Conservation (phyloP, 2,329 filamentous ascomycete genomes). For the Aspergillus ruber region DNA sequence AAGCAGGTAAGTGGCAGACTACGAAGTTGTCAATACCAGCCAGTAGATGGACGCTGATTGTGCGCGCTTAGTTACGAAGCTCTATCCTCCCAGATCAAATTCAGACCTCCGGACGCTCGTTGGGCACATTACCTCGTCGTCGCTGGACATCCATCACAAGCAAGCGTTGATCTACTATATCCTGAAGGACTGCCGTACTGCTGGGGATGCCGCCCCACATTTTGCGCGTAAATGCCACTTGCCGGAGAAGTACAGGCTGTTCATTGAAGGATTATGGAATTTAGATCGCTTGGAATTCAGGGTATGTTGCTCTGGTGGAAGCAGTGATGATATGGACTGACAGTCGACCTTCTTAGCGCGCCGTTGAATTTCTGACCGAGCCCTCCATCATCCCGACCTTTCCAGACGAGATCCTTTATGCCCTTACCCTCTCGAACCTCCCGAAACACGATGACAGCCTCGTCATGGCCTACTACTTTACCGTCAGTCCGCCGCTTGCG, state of each 20-base stretch:
- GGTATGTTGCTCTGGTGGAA: conserved; percentile 32
- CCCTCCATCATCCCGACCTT: conserved; percentile 76
- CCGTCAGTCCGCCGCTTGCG: conserved; percentile 66
- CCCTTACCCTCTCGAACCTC: conserved; percentile 56
- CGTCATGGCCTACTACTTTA: conserved; percentile 71
- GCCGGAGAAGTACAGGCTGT: conserved; percentile 68
- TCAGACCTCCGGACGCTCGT: conserved; percentile 63
- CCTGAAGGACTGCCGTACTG: conserved; percentile 63
- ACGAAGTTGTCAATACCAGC: neutral
- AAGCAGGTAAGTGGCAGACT: conserved; percentile 50
- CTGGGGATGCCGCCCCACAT: conserved; percentile 45
- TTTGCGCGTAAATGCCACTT: conserved; percentile 62
- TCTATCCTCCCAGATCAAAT: conserved; percentile 69
- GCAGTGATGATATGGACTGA: neutral
- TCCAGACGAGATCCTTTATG: conserved; percentile 70
- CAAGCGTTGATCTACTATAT: conserved; percentile 79
- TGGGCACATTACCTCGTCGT: conserved; percentile 59
- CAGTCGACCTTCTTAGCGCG: conserved; percentile 40
- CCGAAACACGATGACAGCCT: conserved; percentile 56
- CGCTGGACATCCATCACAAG: conserved; percentile 67
- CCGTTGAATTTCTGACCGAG: conserved; percentile 70
- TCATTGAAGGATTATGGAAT: conserved; percentile 76
- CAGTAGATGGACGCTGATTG: conserved; percentile 7
- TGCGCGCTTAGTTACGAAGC: conserved; percentile 45
- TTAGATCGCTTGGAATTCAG: conserved; percentile 66